Base-by-base conservation (phyloP, 495 filamentous ascomycete genomes). In the Podospora anserina region DNA sequence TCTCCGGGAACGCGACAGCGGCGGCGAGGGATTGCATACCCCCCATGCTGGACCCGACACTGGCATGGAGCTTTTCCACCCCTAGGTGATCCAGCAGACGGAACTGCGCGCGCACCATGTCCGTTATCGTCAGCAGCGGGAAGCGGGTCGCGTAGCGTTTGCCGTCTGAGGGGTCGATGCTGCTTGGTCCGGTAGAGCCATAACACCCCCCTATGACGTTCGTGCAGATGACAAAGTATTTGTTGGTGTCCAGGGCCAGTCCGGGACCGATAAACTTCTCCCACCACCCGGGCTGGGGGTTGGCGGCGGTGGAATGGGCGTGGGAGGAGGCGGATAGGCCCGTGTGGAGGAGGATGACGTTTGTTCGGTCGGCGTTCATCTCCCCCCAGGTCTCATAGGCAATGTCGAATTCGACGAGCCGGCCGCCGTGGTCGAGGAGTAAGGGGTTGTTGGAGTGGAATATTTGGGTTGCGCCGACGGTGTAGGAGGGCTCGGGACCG, bases 71-170 rank as follows among this genome's bases (percentile, higher is more conserved):
- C 75, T 88, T 93, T 53, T 88, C 72, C 39, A 98, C 91, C 3
- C 89, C 90, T 18, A 98, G 81, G 26, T 78, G 77, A 76, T 98
- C 95, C 19, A 99, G 84, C 5, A 99, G 85, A 39, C 91, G 84
- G 80, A 97, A 99, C 76, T 99, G 95, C 4, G 94, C 93, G 19
- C 92, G 87, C 7, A 99, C 95, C 95, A 98, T 99, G 79, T 99
- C 95, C 65, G 95, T 88, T 81, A 99, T 89, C 0, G 95, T 99
- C 39, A 99, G 81, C 68, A 99, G 97, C 5, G 95, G 95, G 78
- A 99, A 99, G 23, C 96, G 88, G 1, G 95, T 99, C 13, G 93
- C 95, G 80, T 97, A 99, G 67, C 83, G 85, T 76, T 95, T 83
- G 26, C 92, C 91, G 75, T 97, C 91, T 2, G 91, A 91, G 0